These are phyloP conservation scores for Stephanodiscus minutulus DNA, from an alignment of 108 stramenopile genomes.

Conservation along the genomic window DNA sequence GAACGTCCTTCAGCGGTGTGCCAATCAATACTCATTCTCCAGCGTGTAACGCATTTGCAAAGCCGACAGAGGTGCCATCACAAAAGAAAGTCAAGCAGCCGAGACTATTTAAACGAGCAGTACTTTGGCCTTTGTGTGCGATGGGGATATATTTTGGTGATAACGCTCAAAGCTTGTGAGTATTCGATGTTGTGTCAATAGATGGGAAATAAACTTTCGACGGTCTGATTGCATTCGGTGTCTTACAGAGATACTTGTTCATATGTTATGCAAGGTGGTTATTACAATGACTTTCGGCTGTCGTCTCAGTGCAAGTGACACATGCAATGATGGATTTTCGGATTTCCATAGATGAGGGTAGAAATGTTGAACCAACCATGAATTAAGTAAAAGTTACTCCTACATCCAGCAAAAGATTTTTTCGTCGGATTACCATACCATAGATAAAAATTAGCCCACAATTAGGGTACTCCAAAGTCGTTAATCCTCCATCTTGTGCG, in stretches of 20 bases:
- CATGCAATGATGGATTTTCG: not conserved
- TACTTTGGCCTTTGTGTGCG: conserved; percentile 30
- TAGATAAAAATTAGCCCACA: not conserved
- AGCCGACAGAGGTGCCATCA: conserved; percentile 11
- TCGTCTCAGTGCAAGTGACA: not conserved
- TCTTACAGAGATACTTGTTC: too few relatives aligned
- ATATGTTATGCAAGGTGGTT: not conserved
- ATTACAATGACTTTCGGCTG: not conserved
- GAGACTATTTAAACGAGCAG: conserved; percentile 33
- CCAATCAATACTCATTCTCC: conserved; percentile 42
- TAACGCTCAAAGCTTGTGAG: not conserved
- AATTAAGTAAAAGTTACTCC: not conserved
- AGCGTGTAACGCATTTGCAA: conserved; percentile 37
- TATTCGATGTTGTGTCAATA: not conserved
- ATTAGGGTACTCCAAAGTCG: not conserved
- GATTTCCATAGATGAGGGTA: too few relatives aligned
- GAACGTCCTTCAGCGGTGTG: conserved; percentile 29
- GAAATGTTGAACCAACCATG: too few relatives aligned
- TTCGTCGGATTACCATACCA: not conserved
- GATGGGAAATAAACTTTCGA: not conserved
- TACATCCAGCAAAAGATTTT: not conserved
- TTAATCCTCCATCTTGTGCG: conserved; percentile 16
- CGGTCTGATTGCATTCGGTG: too few relatives aligned
- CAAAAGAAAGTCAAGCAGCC: conserved; percentile 21
- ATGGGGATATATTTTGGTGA: conserved; percentile 23